Percentiles rank a stretch among this genome's conserved stretches.
Evolutionary conservation across 2,329 filamentous ascomycete species (phyloP).

Genomic region (Aspergillus sclerotialis): DNA sequence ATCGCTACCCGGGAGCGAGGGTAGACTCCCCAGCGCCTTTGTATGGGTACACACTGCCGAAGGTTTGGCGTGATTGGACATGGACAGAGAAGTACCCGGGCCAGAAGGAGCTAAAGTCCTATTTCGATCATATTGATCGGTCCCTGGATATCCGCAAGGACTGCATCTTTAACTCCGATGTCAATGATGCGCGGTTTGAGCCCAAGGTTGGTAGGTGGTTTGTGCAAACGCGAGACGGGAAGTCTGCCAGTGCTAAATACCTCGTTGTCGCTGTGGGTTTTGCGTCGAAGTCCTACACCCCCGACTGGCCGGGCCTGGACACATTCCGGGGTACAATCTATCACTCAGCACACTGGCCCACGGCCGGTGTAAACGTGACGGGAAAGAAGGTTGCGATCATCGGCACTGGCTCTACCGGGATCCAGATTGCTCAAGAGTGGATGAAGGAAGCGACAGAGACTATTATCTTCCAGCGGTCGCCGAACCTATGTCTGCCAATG

Average conservation of each 20-base stretch:
- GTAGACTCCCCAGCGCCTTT: constrained; percentile 5
- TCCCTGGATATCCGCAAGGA: constrained; percentile 39
- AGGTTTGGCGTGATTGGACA: constrained; percentile 39
- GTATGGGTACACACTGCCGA: constrained; percentile 23
- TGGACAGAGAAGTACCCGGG: constrained; percentile 28
- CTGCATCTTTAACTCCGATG: constrained; percentile 37
- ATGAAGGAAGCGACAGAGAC: constrained; percentile 47
- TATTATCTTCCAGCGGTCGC: constrained; percentile 54
- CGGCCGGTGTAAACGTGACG: constrained; percentile 37
- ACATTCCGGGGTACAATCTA: constrained; percentile 46
- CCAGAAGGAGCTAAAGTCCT: constrained; percentile 34
- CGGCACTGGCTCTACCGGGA: constrained; percentile 49
- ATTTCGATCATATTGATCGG: constrained; percentile 43
- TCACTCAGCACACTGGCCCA: constrained; percentile 50
- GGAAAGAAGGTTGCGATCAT: constrained; percentile 47
- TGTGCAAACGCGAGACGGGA: constrained; percentile 36
- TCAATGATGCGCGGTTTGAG: constrained; percentile 37
- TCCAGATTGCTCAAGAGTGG: constrained; percentile 53
- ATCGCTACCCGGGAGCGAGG: constrained; percentile 11
- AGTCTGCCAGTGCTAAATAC: constrained; percentile 31
- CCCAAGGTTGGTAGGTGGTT: constrained; percentile 34
- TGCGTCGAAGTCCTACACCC: constrained; percentile 35
- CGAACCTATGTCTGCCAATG: constrained; percentile 60
- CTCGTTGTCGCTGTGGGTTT: constrained; percentile 42
- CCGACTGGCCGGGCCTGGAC: constrained; percentile 26